Evolutionary conservation across 768 basidiomycete species (phyloP), one percentile per base, ranked within the genome.

Genomic region (Serendipita sp.): DNA sequence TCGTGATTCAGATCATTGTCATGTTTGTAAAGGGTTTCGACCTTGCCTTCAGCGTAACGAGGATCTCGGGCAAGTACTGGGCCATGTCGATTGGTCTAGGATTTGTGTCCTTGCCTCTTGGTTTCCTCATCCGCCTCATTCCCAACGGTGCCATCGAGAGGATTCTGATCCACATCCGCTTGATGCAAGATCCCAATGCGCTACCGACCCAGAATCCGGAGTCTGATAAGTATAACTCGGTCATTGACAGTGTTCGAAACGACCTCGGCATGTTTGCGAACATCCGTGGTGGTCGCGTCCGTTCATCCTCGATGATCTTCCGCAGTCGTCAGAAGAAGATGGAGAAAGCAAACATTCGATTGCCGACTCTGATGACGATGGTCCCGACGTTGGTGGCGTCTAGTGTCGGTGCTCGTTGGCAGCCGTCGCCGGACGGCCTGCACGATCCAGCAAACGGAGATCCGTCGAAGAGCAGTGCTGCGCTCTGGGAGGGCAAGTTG

Each of bases 21-120:
- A 88, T 97, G 61, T 90, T 92, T 69, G 79, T 98, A 44, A 95
- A 93, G 42, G 87, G 89, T 38, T n/a, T n/a, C 34, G 34, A 14
- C 34, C 80, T 88, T 2, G 94, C 93, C 0, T 98, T 99, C 78
- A 84, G 88, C 69, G 95, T 97, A 7, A 85, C 82, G 0, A 77
- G 71, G 5, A 83, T 98, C 60, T 75, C 76, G 42, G 91, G 88
- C 7, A 82, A 82, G 42, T 91, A 95, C 72, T 99, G 96, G 96
- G 93, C 83, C 61, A 90, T 98, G 66, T 88, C 90, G 0, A 75
- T 99, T 42, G 85, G 90, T 56, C 79, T 97, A 34, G 96, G 95
- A 38, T 65, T 86, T 44, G 81, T 92, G 51, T 86, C 96, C 9
- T 82, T 98, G 48, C 96, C 95, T 3, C 78, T 95, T 68, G 96